phyloP scores from a whole-genome alignment of 2,329 filamentous ascomycete species.

The Penicillium sp. region DNA sequence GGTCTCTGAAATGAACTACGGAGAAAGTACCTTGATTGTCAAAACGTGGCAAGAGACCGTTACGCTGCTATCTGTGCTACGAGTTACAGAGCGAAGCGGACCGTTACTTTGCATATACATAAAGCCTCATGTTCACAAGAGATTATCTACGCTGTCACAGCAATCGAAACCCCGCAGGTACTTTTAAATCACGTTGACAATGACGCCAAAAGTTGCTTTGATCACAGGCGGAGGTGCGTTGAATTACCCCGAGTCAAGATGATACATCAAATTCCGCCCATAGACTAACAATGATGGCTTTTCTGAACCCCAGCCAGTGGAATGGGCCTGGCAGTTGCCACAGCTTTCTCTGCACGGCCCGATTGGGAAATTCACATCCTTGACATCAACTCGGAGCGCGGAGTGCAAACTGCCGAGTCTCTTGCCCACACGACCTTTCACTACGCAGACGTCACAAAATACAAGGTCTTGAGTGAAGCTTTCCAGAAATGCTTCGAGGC shows the following conservation, averaged over 20 bases:
- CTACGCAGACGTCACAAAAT: slow-evolving; percentile 36
- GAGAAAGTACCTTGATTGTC: not conserved
- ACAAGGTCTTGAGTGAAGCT: slow-evolving; percentile 35
- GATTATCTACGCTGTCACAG: no score
- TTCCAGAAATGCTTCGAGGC: slow-evolving; percentile 45
- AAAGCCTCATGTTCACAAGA: not conserved
- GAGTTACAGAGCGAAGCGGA: not conserved
- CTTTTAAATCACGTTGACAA: not conserved
- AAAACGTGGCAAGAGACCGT: no score
- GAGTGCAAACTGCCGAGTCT: slow-evolving; percentile 31
- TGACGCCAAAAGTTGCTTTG: slow-evolving; percentile 16
- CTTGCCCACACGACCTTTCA: slow-evolving; percentile 44
- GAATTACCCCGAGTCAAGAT: not conserved
- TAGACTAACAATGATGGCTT: not conserved
- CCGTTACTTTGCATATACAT: not conserved
- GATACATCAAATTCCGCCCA: not conserved
- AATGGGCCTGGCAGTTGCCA: slow-evolving; percentile 51
- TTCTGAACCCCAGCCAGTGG: slow-evolving; percentile 39
- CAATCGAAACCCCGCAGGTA: not conserved
- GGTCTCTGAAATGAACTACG: not conserved
- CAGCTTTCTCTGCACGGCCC: slow-evolving; percentile 41
- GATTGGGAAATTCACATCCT: slow-evolving; percentile 49
- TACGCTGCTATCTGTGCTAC: no score
- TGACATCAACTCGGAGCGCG: slow-evolving; percentile 45
- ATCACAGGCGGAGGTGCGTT: slow-evolving; percentile 24